Base-by-base conservation (phyloP, 768 basidiomycete genomes). In the Tricholoma hemisulphureum region DNA sequence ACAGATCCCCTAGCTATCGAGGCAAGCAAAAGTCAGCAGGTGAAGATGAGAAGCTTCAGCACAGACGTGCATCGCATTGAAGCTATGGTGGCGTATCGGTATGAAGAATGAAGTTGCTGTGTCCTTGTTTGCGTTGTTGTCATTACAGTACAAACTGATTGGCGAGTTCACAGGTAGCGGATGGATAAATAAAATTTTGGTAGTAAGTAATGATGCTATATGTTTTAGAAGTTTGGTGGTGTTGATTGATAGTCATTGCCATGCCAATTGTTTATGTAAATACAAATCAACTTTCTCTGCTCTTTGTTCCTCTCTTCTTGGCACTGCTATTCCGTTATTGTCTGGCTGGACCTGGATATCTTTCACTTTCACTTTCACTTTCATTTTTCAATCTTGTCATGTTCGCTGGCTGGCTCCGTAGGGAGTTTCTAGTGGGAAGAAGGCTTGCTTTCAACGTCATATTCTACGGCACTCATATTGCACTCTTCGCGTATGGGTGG, bases 21-120 rank as follows among this genome's bases (percentile, higher is more conserved):
- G 74, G 88, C 93, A 16, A 88, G 91, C 66, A 95, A 95, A 75
- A 91, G 88, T 69, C 91, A 93, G 67, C 91, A 93, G 67, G 91
- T 99, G 72, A 94, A 97, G 73, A 82, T 99, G 76, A 80, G 96
- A 65, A 95, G 86, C 69, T 99, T 98, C 75, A 95, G 92, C 72
- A 99, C 97, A 4, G 95, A 98, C 71, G 86, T 95, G n/a, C 97
- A 99, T 70, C 86, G 93, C 56, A 92, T 99, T 68, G 92, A 98
- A 71, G 94, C 95, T 5, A 93, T 98, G 91, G 96, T 98, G 48
- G 95, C 95, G 4, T 98, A 98, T 77, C 84, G 95, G 34, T 95
- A 94, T 61, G 94, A 93, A 58, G 90, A 89, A 63, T 91, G 78
- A 68, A 55, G 34, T 57, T 53, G 52, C 56, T 35, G 21, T 20